phyloP scores from a whole-genome alignment of 1,139 yeast genomes.

The Pichia sp. region DNA sequence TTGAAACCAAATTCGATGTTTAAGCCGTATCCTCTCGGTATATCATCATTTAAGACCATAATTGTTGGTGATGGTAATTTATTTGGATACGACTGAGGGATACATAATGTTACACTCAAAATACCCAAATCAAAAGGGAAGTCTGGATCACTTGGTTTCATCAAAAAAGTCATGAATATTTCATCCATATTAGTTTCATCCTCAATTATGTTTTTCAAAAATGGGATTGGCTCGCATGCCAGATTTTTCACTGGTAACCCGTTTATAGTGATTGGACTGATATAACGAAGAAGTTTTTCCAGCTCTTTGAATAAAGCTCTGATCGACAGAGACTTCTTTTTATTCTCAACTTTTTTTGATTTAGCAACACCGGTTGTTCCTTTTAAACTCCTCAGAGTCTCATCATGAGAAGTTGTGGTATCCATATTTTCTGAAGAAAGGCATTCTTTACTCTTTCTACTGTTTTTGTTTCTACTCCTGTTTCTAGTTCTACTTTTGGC shows the following conservation, averaged over 20 bases:
- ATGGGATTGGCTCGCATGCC: slow-evolving; percentile 20
- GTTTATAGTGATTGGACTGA: slow-evolving; percentile 27
- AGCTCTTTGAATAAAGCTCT: slow-evolving; percentile 7
- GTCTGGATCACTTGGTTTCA: slow-evolving; percentile 65
- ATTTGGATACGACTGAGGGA: slow-evolving; percentile 56
- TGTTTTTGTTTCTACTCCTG: neutral
- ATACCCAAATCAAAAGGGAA: slow-evolving; percentile 61
- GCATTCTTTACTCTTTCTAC: neutral
- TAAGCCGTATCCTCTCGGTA: slow-evolving; percentile 66
- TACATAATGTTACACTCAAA: slow-evolving; percentile 47
- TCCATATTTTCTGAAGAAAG: too few relatives aligned
- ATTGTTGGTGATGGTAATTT: slow-evolving; percentile 38
- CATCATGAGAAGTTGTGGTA: too few relatives aligned
- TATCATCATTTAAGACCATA: slow-evolving; percentile 57
- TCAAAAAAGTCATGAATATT: slow-evolving; percentile 27
- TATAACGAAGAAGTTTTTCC: slow-evolving; percentile 7
- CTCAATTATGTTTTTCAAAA: slow-evolving; percentile 17
- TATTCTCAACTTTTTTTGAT: neutral
- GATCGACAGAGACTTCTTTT: neutral
- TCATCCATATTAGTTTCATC: slow-evolving; percentile 19
- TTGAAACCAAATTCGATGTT: slow-evolving; percentile 65
- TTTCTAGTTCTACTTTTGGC: neutral
- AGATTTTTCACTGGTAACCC: slow-evolving; percentile 24
- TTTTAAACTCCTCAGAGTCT: neutral
- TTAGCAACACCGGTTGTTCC: neutral